Evolutionary conservation across 2,329 filamentous ascomycete species (phyloP).

Genomic region (Aspergillus fumigatiaffinis): DNA sequence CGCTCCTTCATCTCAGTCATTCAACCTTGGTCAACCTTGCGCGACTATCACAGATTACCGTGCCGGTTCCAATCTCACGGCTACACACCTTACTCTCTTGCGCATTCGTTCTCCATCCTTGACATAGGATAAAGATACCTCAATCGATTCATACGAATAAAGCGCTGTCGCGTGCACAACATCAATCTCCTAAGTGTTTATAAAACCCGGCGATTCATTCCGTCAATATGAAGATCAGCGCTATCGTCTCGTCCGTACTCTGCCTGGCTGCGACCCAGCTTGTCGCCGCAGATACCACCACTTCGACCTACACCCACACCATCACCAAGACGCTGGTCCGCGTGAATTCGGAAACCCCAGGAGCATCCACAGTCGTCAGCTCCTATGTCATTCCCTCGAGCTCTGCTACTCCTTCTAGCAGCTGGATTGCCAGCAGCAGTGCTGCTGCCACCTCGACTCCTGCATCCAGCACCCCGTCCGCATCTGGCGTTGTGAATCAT

Average conservation of each 20-base stretch:
- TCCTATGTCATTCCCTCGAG: constrained; percentile 29
- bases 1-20: not conserved
- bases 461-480: constrained; percentile 20
- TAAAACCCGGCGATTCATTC: not conserved
- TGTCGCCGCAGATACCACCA: constrained; percentile 25
- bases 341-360: constrained; percentile 38
- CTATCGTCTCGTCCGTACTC: constrained; percentile 30
- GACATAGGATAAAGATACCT: not conserved
- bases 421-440: constrained; percentile 2
- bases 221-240: constrained; percentile 35
- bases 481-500: constrained; percentile 7
- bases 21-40: not conserved
- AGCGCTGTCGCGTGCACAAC: not conserved
- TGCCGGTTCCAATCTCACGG: not conserved
- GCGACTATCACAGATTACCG: not conserved
- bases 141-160: not conserved
- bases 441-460: constrained; percentile 14
- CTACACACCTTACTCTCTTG: not conserved
- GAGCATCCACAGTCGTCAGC: constrained; percentile 16
- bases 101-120: not conserved
- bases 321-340: constrained; percentile 43
- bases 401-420: constrained; percentile 15
- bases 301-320: constrained; percentile 29
- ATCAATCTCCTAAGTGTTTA: not conserved
- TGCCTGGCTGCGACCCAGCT: constrained; percentile 32